Evolutionary conservation across 2,329 filamentous ascomycete species (phyloP).

Genomic region (Intubia oerlemansii): DNA sequence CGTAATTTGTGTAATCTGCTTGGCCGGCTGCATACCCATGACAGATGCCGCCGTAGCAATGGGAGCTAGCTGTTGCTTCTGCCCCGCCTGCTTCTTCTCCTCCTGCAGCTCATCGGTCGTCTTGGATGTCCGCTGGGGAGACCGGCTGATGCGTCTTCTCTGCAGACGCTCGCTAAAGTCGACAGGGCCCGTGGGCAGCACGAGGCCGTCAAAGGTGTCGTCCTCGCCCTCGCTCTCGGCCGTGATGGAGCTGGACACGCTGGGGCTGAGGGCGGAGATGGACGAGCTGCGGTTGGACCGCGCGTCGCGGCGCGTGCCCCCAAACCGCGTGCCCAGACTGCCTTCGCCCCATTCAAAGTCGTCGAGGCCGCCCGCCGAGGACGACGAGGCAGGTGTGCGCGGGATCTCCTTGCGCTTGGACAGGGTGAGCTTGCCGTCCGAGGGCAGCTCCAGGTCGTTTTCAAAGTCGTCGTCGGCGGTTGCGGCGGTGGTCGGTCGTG

Average conservation of each 20-base stretch:
- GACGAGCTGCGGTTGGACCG: constrained; percentile 69
- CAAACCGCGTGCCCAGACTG: constrained; percentile 76
- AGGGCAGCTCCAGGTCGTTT: constrained; percentile 49
- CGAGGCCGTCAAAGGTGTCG: constrained; percentile 73
- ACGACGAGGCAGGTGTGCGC: constrained; percentile 31
- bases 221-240: constrained; percentile 89
- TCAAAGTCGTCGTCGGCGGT: constrained; percentile 42
- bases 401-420: constrained; percentile 39
- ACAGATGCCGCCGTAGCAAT: constrained; percentile 2
- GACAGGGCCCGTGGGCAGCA: constrained; percentile 65
- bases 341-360: constrained; percentile 91
- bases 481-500: no score
- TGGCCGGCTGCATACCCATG: constrained; percentile 3
- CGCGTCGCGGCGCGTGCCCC: constrained; percentile 63
- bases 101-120: constrained; percentile 11
- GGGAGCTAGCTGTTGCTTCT: constrained; percentile 2
- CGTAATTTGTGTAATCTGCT: no score
- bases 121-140: constrained; percentile 21
- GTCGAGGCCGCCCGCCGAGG: constrained; percentile 35
- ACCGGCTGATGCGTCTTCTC: constrained; percentile 41
- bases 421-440: constrained; percentile 42
- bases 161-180: constrained; percentile 64
- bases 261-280: constrained; percentile 76
- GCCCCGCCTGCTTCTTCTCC: constrained; percentile 8
- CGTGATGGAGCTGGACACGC: constrained; percentile 76